A percentile compares a stretch with the other conserved stretches of the same genome.
Conservation (phyloP, 306 rosid genomes). For the Acmispon strigosus region DNA sequence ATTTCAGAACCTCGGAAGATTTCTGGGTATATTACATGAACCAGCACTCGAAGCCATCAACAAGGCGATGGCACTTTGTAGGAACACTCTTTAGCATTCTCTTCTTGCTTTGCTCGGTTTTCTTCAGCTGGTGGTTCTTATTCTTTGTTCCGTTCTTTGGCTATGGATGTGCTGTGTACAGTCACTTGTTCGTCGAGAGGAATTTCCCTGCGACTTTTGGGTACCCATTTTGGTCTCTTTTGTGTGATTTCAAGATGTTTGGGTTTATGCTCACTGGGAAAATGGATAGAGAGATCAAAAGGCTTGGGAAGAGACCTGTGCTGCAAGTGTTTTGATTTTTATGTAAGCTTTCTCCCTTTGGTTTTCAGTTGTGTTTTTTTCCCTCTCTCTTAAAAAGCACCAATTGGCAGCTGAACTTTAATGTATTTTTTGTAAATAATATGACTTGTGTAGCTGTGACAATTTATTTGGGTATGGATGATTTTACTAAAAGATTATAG, state of each 20-base stretch:
- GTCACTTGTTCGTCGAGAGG: conserved; percentile 69
- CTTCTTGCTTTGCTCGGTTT: conserved; percentile 45
- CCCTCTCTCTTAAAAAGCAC: background rate
- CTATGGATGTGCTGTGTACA: conserved; percentile 72
- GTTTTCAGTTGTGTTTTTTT: background rate
- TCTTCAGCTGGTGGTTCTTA: conserved; percentile 64
- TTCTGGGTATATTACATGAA: conserved; percentile 75
- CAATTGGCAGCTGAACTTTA: background rate
- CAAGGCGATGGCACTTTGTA: conserved; percentile 81
- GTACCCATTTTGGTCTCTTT: conserved; percentile 72
- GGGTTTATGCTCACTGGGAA: conserved; percentile 73
- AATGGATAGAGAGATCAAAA: conserved; percentile 83
- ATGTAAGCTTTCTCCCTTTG: background rate
- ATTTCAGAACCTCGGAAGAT: conserved; percentile 77
- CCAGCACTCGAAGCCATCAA: conserved; percentile 69
- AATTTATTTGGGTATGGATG: background rate
- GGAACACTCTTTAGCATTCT: conserved; percentile 49
- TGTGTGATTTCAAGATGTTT: conserved; percentile 74
- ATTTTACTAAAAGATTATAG: background rate
- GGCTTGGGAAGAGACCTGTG: conserved; percentile 82
- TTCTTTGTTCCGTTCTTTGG: conserved; percentile 53
- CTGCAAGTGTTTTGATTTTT: conserved; percentile 42
- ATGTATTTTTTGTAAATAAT: background rate
- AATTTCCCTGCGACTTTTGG: conserved; percentile 63
- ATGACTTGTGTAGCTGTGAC: background rate